phyloP scores from a whole-genome alignment of 192 early-diverging fungal genomes.

The Chytriomyces sp. region DNA sequence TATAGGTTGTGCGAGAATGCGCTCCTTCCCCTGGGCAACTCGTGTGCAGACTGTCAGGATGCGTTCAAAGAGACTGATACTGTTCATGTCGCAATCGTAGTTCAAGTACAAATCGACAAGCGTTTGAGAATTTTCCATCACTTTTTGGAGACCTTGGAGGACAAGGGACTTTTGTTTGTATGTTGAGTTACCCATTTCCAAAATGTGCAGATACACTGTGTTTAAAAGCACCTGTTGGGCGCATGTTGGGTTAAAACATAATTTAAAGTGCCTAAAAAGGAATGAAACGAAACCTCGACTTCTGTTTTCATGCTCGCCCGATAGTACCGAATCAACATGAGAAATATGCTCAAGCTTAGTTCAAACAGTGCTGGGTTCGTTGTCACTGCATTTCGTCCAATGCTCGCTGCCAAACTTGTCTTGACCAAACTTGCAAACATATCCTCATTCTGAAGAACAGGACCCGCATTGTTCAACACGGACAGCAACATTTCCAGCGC shows the following conservation, averaged over 20 bases:
- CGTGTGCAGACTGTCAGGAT: background rate
- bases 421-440: conserved; percentile 49
- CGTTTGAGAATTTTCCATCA: conserved; percentile 62
- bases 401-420: conserved; percentile 50
- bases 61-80: background rate
- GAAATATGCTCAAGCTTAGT: conserved; percentile 59
- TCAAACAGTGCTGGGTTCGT: conserved; percentile 67
- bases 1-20: background rate
- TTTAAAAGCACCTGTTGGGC: conserved; percentile 49
- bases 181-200: conserved; percentile 67
- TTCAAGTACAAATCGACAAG: conserved; percentile 66
- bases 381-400: conserved; percentile 61
- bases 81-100: conserved; percentile 35
- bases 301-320: conserved; percentile 58
- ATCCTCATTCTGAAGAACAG: conserved; percentile 54
- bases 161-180: conserved; percentile 62
- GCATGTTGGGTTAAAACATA: background rate
- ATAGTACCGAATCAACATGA: conserved; percentile 58
- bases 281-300: conserved; percentile 59
- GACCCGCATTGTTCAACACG: conserved; percentile 56
- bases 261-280: conserved; percentile 17
- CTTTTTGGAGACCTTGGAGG: conserved; percentile 60
- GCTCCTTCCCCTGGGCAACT: background rate
- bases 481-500: conserved; percentile 65
- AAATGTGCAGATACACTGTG: conserved; percentile 63